Evolutionary conservation across 768 basidiomycete genomes (phyloP).

Genomic region (Tulasnella sp.): DNA sequence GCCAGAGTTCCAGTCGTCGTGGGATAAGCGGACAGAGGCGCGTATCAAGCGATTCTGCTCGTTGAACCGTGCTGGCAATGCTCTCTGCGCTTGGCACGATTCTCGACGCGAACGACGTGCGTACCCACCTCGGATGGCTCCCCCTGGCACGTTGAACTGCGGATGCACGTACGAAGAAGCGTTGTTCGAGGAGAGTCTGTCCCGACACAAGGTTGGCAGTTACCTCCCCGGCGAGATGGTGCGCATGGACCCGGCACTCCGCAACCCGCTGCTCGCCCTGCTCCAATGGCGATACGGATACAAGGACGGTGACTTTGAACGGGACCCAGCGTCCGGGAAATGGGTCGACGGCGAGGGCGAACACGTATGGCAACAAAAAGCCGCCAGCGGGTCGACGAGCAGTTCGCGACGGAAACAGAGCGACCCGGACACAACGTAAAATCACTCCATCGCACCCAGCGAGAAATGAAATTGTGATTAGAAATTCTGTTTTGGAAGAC

Average conservation of each 20-base stretch:
- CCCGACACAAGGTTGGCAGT: slow-evolving; percentile 67
- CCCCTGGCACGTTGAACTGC: slow-evolving; percentile 66
- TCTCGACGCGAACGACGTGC: slow-evolving; percentile 69
- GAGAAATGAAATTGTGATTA: too few species aligned
- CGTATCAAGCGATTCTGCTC: slow-evolving; percentile 64
- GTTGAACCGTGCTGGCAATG: slow-evolving; percentile 76
- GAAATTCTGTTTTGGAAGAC: too few species aligned
- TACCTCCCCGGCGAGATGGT: slow-evolving; percentile 76
- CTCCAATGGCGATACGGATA: slow-evolving; percentile 64
- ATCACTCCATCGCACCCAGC: too few species aligned
- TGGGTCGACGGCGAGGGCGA: slow-evolving; percentile 62
- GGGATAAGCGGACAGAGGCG: slow-evolving; percentile 62
- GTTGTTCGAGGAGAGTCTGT: slow-evolving; percentile 72
- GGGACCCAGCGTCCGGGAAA: slow-evolving; percentile 45
- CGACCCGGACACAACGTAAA: slow-evolving; percentile 2
- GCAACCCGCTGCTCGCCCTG: slow-evolving; percentile 64
- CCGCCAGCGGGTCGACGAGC: background rate
- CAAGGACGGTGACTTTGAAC: slow-evolving; percentile 76
- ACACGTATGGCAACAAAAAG: slow-evolving; percentile 17
- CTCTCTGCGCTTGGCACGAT: slow-evolving; percentile 83
- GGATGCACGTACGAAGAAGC: slow-evolving; percentile 78
- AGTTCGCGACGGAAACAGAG: slow-evolving; percentile 12
- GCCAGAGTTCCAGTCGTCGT: slow-evolving; percentile 40
- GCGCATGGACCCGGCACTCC: slow-evolving; percentile 77
- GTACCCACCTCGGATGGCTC: slow-evolving; percentile 69